phyloP scores from a whole-genome alignment of 192 early-diverging fungal species.

The Kappamyces sp. region DNA sequence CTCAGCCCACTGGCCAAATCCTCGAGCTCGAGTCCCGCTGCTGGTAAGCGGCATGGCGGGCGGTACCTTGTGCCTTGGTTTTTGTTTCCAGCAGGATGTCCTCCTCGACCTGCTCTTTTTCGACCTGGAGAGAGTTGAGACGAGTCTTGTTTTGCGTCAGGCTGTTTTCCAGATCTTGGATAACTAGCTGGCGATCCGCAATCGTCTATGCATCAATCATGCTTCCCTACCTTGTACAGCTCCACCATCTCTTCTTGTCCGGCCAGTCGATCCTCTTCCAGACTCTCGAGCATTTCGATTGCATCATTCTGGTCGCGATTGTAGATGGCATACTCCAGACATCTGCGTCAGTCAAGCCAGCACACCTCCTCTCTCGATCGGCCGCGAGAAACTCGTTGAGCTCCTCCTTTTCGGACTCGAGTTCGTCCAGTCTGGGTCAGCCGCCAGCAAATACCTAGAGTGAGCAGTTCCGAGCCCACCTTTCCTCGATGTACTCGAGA shows the following conservation, averaged over 20 bases:
- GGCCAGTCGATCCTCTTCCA: constrained; percentile 62
- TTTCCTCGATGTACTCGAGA: constrained; percentile 79
- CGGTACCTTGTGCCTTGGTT: no score
- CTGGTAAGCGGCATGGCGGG: no score
- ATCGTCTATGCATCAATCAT: no score
- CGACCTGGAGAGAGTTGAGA: constrained; percentile 16
- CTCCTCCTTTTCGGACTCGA: constrained; percentile 93
- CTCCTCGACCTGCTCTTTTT: constrained; percentile 7
- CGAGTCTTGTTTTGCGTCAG: constrained; percentile 15
- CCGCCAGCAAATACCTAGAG: no score
- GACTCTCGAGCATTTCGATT: constrained; percentile 44
- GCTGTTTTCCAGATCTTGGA: constrained; percentile 75
- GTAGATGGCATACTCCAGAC: constrained; percentile 91
- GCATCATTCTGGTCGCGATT: constrained; percentile 80
- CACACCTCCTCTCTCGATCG: constrained; percentile 80
- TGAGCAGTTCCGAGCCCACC: no score
- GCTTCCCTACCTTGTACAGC: no score
- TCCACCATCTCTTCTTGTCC: constrained; percentile 51
- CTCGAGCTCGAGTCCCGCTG: no score
- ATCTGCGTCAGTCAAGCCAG: no score
- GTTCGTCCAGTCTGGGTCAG: constrained; percentile 72
- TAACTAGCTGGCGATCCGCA: constrained; percentile 70
- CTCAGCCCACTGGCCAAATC: not conserved
- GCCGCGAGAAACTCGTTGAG: constrained; percentile 79
- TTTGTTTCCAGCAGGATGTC: no score